A percentile compares a stretch with the other conserved stretches of the same genome.
These are phyloP conservation scores for Themeda triandra DNA, from an alignment of 176 grass and related monocot species.

Conservation along the genomic window DNA sequence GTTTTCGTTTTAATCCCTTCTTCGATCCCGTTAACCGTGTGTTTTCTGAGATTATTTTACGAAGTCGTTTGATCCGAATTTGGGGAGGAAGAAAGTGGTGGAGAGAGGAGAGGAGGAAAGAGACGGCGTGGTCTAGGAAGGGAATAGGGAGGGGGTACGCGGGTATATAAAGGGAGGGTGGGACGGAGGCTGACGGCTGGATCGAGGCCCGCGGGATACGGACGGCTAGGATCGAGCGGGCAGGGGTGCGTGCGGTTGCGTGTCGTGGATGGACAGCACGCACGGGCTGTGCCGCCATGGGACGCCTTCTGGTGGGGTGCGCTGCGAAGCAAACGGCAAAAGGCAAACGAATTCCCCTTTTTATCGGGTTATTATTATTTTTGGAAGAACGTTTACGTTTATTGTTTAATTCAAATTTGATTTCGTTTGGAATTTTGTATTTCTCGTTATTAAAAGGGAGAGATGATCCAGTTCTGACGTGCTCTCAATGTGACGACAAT, in stretches of 20 bases:
- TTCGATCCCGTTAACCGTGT: constrained; percentile 18
- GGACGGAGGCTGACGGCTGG: constrained; percentile 19
- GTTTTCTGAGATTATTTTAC: constrained; percentile 49
- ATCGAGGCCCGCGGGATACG: background rate
- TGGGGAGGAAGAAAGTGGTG: background rate
- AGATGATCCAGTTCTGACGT: background rate
- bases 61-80: constrained; percentile 47
- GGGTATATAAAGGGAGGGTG: constrained; percentile 42
- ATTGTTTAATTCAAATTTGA: background rate
- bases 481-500: background rate
- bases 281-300: constrained; percentile 9
- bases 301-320: background rate
- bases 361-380: background rate
- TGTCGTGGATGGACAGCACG: constrained; percentile 18
- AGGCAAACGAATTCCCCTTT: background rate
- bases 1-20: constrained; percentile 37
- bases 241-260: constrained; percentile 33
- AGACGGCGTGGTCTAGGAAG: constrained; percentile 21
- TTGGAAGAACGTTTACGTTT: background rate
- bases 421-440: background rate
- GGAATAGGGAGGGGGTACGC: background rate
- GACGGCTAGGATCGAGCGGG: constrained; percentile 7
- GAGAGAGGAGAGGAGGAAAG: background rate
- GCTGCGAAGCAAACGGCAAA: background rate
- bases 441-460: background rate